These are phyloP conservation scores for Eruca vesicaria DNA, from an alignment of 441 rosid genomes.

Conservation along the genomic window DNA sequence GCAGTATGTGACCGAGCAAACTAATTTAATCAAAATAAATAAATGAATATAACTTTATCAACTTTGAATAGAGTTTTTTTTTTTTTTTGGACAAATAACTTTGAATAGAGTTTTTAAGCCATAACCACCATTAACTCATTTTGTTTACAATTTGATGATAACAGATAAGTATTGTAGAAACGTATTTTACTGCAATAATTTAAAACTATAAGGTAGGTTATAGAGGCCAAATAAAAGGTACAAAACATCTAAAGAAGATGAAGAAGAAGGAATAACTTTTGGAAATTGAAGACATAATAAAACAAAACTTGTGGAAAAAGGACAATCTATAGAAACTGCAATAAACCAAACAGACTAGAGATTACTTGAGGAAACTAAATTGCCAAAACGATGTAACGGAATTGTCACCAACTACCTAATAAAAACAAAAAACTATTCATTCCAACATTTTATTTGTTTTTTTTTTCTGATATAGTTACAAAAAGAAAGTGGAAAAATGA, in stretches of 20 bases:
- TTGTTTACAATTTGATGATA: background rate
- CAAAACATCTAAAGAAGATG: background rate
- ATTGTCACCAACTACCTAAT: constrained; percentile 22
- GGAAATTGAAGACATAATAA: constrained; percentile 26
- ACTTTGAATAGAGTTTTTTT: background rate
- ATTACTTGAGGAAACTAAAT: constrained; percentile 28
- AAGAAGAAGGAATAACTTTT: background rate
- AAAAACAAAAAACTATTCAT: constrained; percentile 6
- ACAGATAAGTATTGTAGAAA: background rate
- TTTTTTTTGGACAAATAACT: too few relatives aligned
- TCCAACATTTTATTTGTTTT: background rate
- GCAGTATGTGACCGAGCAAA: background rate
- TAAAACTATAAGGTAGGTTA: background rate
- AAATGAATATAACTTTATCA: background rate
- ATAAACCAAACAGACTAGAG: constrained; percentile 27
- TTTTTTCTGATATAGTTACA: background rate
- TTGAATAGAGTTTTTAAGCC: background rate
- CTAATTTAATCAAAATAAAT: background rate
- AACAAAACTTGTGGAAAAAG: constrained; percentile 2
- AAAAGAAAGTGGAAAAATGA: background rate
- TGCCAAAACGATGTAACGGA: constrained; percentile 28
- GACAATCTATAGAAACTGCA: constrained; percentile 24
- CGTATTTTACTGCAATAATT: background rate
- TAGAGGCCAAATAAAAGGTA: background rate
- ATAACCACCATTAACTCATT: background rate